Evolutionary conservation across 352 stramenopile genomes (phyloP), one percentile per base, ranked within the genome.

Genomic region (Phytopythium montanum): DNA sequence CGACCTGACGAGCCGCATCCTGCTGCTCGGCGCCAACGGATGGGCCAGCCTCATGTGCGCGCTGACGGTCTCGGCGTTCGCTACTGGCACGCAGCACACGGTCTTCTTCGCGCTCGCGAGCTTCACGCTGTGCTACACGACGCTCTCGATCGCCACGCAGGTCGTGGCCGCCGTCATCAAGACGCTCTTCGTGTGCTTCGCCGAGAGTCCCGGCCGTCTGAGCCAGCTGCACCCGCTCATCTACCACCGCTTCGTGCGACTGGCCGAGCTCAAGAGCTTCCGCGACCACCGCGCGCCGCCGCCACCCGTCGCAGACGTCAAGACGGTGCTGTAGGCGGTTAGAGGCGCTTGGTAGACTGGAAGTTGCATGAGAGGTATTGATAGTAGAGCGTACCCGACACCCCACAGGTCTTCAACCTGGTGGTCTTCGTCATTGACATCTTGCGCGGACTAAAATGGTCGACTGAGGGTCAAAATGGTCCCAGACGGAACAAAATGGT

Each of bases 121-220:
- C 64, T 95, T 95, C 51, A 68, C 84, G 19, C 62, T 92, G 14
- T 88, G 80, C 68, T 93, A 95, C 69, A 92, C 82, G 45, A 88
- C 81, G 51, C 69, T 92, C 19, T 92, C 85, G 39, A 73, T 91
- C 58, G 76, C 82, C 16, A 90, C 78, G 34, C 82, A 90, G 62
- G 74, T 90, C 42, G 73, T 92, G 29, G 70, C 72, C 14, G 81
- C 82, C 0, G 80, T 90, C 23, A 89, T 94, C 61, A 94, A 95
- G 73, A 94, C 86, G 26, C 64, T 95, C 21, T 95, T 92, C 60
- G 81, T 95, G 41, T 95, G 86, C 72, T 95, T 95, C 55, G 84
- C 86, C 3, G 81, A 94, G 68, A 88, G 90, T 57, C 86, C 86
- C 23, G 74, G 64, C 23, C 81, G 82, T 14, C 64, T 95, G 41